Evolutionary conservation across 352 stramenopile species (phyloP).

Genomic region (Globisporangium sylvaticum): DNA sequence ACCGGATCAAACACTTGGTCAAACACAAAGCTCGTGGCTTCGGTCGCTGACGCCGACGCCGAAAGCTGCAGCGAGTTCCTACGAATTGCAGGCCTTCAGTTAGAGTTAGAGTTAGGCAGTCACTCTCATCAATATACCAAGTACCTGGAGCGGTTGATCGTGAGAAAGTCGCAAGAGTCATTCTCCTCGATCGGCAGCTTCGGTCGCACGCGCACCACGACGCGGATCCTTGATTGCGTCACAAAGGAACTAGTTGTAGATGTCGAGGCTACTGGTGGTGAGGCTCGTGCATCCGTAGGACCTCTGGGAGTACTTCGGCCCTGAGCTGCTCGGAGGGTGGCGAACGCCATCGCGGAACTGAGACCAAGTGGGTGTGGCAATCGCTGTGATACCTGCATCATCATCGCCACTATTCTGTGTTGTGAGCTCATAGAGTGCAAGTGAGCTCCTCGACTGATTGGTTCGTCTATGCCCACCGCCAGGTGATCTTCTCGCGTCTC

Average conservation of each 20-base stretch:
- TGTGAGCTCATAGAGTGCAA: neutral
- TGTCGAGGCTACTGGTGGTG: neutral
- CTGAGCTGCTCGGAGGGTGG: neutral
- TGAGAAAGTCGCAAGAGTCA: slow-evolving; percentile 31
- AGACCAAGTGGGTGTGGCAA: too few species aligned
- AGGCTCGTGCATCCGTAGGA: neutral
- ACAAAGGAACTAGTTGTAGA: slow-evolving; percentile 3
- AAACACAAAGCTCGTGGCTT: slow-evolving; percentile 40
- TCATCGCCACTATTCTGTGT: neutral
- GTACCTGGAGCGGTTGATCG: slow-evolving; percentile 23
- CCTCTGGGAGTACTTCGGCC: neutral
- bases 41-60: slow-evolving; percentile 9
- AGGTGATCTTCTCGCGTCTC: slow-evolving; percentile 20
- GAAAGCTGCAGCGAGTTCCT: slow-evolving; percentile 30
- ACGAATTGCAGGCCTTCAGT: neutral
- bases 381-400: neutral
- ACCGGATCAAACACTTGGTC: slow-evolving; percentile 47
- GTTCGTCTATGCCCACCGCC: neutral
- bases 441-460: neutral
- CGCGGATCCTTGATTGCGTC: slow-evolving; percentile 31
- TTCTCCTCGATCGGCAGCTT: slow-evolving; percentile 33
- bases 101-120: too few species aligned
- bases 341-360: neutral
- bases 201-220: slow-evolving; percentile 47
- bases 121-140: too few species aligned